These are phyloP conservation scores for Irpex lacteus DNA, from an alignment of 1,284 basidiomycete species.

Conservation along the genomic window DNA sequence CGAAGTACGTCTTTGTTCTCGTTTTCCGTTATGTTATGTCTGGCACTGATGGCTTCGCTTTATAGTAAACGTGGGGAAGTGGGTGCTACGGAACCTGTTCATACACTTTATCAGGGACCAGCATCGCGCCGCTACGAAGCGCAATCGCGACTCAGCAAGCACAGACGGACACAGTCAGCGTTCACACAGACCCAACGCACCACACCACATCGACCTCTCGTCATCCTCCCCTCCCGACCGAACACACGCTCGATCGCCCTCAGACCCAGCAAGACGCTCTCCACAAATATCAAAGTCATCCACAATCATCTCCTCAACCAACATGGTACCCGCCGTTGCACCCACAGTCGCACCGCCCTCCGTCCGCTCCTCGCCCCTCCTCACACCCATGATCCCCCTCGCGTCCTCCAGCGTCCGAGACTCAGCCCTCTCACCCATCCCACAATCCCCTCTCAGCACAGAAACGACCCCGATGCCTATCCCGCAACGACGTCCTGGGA, in stretches of 20 bases:
- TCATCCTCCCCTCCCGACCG: constrained; percentile 14
- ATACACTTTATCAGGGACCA: constrained; percentile 68
- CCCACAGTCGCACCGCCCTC: constrained; percentile 41
- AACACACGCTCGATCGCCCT: constrained; percentile 29
- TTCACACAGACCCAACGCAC: constrained; percentile 25
- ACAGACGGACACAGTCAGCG: constrained; percentile 19
- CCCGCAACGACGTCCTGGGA: constrained; percentile 12
- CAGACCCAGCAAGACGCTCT: constrained; percentile 25
- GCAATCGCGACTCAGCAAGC: constrained; percentile 28
- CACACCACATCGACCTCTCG: constrained; percentile 29
- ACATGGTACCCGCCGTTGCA: constrained; percentile 64
- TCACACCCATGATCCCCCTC: constrained; percentile 58
- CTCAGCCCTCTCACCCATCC: constrained; percentile 30
- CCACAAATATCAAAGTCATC: constrained; percentile 14
- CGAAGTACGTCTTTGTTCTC: constrained; percentile 54
- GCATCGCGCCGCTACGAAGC: constrained; percentile 37
- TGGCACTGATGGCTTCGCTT: not conserved
- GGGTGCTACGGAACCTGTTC: constrained; percentile 76
- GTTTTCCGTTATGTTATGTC: no score
- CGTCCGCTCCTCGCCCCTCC: constrained; percentile 46
- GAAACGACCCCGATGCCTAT: constrained; percentile 31
- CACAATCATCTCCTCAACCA: constrained; percentile 52
- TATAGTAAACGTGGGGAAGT: constrained; percentile 78
- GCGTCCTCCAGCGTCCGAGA: constrained; percentile 23
- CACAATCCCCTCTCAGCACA: constrained; percentile 32